A percentile compares a stretch with the other conserved stretches of the same genome.
Conservation (phyloP, 192 early-diverging fungal genomes). For the Kappamyces sp. region DNA sequence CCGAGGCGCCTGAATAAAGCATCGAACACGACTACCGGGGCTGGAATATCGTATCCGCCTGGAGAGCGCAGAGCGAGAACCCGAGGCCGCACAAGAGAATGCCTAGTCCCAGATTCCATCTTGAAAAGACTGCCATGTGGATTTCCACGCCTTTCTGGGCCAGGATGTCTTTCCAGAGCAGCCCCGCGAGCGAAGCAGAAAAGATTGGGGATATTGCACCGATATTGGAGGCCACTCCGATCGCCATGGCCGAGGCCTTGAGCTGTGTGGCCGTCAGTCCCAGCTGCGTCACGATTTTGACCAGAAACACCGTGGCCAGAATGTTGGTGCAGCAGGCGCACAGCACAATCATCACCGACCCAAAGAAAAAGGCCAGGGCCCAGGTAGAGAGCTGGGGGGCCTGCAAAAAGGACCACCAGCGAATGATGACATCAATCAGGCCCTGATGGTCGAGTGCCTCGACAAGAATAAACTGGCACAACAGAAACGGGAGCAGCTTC, state of each 20-base stretch:
- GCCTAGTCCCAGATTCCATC: not conserved
- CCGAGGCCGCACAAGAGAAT: no score
- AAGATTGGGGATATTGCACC: constrained; percentile 4
- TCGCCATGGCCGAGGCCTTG: not conserved
- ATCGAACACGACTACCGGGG: no score
- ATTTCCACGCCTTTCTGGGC: constrained; percentile 4
- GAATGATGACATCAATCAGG: constrained; percentile 65
- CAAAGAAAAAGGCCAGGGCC: constrained; percentile 3
- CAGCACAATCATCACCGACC: not conserved
- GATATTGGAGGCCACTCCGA: constrained; percentile 8
- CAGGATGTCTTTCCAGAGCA: constrained; percentile 12
- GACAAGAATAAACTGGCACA: constrained; percentile 84
- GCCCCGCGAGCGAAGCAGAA: constrained; percentile 7
- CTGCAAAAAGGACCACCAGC: not conserved
- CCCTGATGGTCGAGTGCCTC: constrained; percentile 59
- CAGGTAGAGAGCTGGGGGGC: not conserved
- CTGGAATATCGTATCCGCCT: no score
- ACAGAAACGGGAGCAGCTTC: constrained; percentile 67
- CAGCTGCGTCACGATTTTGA: not conserved
- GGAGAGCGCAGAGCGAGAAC: no score
- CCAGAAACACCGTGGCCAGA: constrained; percentile 9
- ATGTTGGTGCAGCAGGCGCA: constrained; percentile 6
- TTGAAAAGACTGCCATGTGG: not conserved
- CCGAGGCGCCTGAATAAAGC: no score
- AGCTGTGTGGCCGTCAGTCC: not conserved